Evolutionary conservation across 257 asterid genomes (phyloP).

Genomic region (Capsicum rhomboideum): DNA sequence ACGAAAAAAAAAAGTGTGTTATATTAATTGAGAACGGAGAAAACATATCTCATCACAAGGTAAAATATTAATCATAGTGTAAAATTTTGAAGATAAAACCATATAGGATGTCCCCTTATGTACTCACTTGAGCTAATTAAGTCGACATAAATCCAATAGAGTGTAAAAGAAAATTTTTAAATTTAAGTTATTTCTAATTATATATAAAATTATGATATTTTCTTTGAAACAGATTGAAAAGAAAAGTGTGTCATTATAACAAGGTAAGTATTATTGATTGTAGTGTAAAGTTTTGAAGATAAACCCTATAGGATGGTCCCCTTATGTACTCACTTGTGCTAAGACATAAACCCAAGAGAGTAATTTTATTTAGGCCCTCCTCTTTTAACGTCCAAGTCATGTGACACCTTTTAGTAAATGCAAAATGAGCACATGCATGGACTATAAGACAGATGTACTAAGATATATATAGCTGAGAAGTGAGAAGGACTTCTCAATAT

Average conservation of each 20-base stretch:
- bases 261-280: background rate
- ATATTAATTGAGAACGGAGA: fast-evolving
- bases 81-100: background rate
- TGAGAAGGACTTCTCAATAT: slow-evolving; percentile 7
- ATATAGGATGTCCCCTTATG: background rate
- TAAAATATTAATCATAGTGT: background rate
- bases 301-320: background rate
- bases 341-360: background rate
- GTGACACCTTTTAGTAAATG: slow-evolving; percentile 13
- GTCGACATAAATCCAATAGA: background rate
- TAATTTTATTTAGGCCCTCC: slow-evolving; percentile 1
- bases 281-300: too few relatives aligned
- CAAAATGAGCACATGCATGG: slow-evolving; percentile 9
- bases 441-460: slow-evolving; percentile 1
- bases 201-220: too few relatives aligned
- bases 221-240: background rate
- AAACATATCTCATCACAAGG: fast-evolving
- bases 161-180: background rate
- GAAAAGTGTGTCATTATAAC: fast-evolving
- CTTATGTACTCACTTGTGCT: background rate
- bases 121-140: background rate
- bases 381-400: slow-evolving; percentile 25
- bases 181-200: too few relatives aligned
- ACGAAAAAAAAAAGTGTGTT: background rate
- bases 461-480: background rate